Conservation (phyloP, 345 rosid genomes). For the Eucalyptus globulus region DNA sequence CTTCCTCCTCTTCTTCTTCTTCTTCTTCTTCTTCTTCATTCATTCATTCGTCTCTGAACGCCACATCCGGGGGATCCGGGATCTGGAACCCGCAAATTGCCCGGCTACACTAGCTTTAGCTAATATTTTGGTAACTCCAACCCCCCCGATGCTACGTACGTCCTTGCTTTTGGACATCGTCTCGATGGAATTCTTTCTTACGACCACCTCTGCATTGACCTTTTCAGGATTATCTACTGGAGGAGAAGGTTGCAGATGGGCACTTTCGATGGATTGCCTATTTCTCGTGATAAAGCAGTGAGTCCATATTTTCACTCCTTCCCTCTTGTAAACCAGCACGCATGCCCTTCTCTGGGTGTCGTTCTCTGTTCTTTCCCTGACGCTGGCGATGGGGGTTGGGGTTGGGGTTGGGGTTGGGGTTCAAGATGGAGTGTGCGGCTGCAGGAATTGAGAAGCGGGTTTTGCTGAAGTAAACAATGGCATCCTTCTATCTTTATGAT, state of each 20-base stretch:
- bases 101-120: not conserved
- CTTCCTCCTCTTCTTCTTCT: not conserved
- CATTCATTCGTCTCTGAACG: not conserved
- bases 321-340: not conserved
- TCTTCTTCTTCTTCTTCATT: too few relatives aligned
- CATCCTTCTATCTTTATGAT: not conserved
- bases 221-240: not conserved
- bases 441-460: not conserved
- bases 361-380: not conserved
- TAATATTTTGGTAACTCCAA: not conserved
- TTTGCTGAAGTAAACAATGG: not conserved
- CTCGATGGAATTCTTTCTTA: not conserved
- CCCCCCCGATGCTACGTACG: not conserved
- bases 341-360: not conserved
- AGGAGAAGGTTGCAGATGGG: conserved; percentile 41
- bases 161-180: not conserved
- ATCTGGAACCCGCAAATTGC: not conserved
- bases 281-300: conserved; percentile 80
- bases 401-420: not conserved
- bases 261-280: conserved; percentile 82
- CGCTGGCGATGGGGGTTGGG: not conserved
- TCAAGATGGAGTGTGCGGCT: not conserved
- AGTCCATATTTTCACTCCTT: conserved; percentile 2
- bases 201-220: not conserved
- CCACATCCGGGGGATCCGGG: not conserved